Base-by-base conservation (phyloP, 2,329 filamentous ascomycete species). In the Rhinocladiella similis region DNA sequence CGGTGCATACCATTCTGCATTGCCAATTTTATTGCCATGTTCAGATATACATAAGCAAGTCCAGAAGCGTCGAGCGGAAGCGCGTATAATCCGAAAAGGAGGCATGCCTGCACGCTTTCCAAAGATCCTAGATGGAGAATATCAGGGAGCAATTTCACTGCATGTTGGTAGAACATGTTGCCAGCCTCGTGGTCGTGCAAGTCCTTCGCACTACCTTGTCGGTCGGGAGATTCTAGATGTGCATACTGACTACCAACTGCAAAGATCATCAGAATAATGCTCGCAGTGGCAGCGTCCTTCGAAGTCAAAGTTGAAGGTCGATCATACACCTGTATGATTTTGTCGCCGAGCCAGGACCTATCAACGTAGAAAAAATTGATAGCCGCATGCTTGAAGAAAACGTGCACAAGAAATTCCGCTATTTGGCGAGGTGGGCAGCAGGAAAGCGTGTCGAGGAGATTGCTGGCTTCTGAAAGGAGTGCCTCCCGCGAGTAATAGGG, bases 1-100 rank as follows among this genome's bases (percentile, higher is more conserved):
- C 82, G 73, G 61, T 84, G 82, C 81, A 84, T 83, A 9, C 82
- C 82, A 63, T 84, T 84, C 58, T 83, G 81, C 13, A 84, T 82
- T 1, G 81, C 82, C 56, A 84, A 70, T 57, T 82, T 83, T 41
- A 83, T 70, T 1, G 80, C 79, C 12, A 84, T 66, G 5, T 80
- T 80, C 46, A 83, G 73, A 60, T 84, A 84, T 2, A 80, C 81
- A 60, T 83, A 84, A 2, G 79, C 79, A 18, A 84, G 67, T 0
- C 81, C 82, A 1, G 80, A 81, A 0, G 81, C 78, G 64, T 84
- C 81, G 0, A 83, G 71, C 0, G 82, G 81, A 5, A 84, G 68
- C 1, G 80, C 72, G 59, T 83, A 84, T 9, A 82, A 75, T 1
- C 80, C 81, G 13, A 84, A 77, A 19, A 84, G 70, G 6, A 84